Evolutionary conservation across 2,329 filamentous ascomycete genomes (phyloP).

Genomic region (Hypoxylon sp.): DNA sequence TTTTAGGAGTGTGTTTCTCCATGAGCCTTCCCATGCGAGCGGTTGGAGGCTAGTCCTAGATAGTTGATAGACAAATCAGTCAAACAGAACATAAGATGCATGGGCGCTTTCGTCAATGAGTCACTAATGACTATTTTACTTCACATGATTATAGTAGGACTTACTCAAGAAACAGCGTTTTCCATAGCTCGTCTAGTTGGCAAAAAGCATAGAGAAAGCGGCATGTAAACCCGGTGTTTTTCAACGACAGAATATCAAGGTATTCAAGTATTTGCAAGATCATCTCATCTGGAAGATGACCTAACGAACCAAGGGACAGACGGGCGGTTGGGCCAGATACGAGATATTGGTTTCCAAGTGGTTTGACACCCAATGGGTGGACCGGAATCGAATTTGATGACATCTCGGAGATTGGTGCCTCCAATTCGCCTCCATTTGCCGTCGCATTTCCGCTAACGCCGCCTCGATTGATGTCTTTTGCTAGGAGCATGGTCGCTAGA

Average conservation of each 20-base stretch:
- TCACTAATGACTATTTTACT: slow-evolving; percentile 12
- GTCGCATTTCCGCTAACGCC: slow-evolving; percentile 36
- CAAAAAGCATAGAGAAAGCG: slow-evolving; percentile 90
- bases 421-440: slow-evolving; percentile 34
- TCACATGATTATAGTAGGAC: slow-evolving; percentile 58
- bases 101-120: slow-evolving; percentile 10
- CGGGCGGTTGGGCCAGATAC: slow-evolving; percentile 77
- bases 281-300: slow-evolving; percentile 83
- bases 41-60: slow-evolving; percentile 53
- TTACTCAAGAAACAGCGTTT: slow-evolving; percentile 86
- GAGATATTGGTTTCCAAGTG: slow-evolving; percentile 85
- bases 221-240: slow-evolving; percentile 81
- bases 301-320: slow-evolving; percentile 74
- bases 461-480: slow-evolving; percentile 44
- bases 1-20: slow-evolving; percentile 83
- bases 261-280: slow-evolving; percentile 82
- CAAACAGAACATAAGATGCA: slow-evolving; percentile 7
- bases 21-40: slow-evolving; percentile 83
- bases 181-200: slow-evolving; percentile 90
- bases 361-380: slow-evolving; percentile 89
- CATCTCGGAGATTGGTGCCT: slow-evolving; percentile 21
- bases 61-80: slow-evolving; percentile 51
- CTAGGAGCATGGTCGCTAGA: slow-evolving; percentile 46
- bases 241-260: slow-evolving; percentile 75
- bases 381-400: slow-evolving; percentile 71